Percentiles rank a stretch among this genome's conserved stretches.
Evolutionary conservation across 495 filamentous ascomycete genomes (phyloP).

Genomic region (Aspergillus olivimuriae): DNA sequence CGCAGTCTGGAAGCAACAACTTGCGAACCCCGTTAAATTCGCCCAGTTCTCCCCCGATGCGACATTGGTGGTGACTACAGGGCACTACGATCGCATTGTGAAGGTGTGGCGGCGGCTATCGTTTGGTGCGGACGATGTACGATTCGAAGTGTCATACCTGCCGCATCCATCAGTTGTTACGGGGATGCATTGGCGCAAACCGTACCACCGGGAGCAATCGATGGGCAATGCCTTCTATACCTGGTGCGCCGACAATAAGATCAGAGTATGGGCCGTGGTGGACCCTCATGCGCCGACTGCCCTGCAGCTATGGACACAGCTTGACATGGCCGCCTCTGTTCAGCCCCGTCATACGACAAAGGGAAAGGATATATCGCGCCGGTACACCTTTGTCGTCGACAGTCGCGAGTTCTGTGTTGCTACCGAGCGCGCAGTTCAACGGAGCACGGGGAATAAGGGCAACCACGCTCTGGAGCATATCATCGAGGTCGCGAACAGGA

Average conservation of each 20-base stretch:
- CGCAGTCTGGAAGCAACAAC: constrained; percentile 63
- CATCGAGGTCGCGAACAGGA: constrained; percentile 76
- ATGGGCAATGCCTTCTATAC: constrained; percentile 92
- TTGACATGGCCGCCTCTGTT: constrained; percentile 72
- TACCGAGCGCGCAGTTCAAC: constrained; percentile 68
- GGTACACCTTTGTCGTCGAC: constrained; percentile 81
- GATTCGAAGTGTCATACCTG: constrained; percentile 89
- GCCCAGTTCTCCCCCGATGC: constrained; percentile 83
- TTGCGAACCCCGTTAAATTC: constrained; percentile 68
- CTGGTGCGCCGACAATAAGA: constrained; percentile 72
- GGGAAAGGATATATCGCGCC: constrained; percentile 27
- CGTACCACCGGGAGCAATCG: constrained; percentile 67
- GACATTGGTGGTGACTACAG: constrained; percentile 75
- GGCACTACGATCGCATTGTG: constrained; percentile 71
- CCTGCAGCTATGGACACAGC: constrained; percentile 72
- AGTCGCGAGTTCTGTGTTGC: constrained; percentile 72
- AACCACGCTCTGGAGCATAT: constrained; percentile 74
- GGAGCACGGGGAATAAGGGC: constrained; percentile 51
- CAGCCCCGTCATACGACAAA: constrained; percentile 46
- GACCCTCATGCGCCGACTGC: constrained; percentile 67
- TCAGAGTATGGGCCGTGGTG: constrained; percentile 77
- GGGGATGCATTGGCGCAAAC: constrained; percentile 76
- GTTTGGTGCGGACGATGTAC: constrained; percentile 75
- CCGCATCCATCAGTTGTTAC: constrained; percentile 75
- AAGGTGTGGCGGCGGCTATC: constrained; percentile 90